These are phyloP conservation scores for Carex pumila DNA, from an alignment of 176 grass and related monocot genomes.

Conservation along the genomic window DNA sequence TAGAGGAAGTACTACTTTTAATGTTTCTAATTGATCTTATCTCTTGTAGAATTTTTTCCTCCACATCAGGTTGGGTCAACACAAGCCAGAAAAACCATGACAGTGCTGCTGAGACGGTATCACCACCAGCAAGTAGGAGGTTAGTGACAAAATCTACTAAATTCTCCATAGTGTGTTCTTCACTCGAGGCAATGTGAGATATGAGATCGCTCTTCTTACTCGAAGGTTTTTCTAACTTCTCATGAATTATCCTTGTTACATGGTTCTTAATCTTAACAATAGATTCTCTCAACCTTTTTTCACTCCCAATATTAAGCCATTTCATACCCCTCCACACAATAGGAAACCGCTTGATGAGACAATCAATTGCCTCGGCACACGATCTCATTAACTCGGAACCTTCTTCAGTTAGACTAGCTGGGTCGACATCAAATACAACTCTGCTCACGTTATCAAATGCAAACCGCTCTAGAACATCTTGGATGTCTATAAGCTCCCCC, in stretches of 20 bases:
- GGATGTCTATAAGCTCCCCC: slow-evolving; percentile 27
- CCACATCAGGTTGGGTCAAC: slow-evolving; percentile 16
- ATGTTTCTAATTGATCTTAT: background rate
- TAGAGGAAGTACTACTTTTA: too few species aligned
- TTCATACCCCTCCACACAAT: slow-evolving; percentile 23
- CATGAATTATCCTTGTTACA: background rate
- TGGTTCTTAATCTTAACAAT: background rate
- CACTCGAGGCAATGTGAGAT: slow-evolving; percentile 17
- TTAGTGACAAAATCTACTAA: slow-evolving; percentile 23
- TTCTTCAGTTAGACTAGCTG: slow-evolving; percentile 28
- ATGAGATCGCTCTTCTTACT: background rate
- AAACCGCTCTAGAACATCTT: slow-evolving; percentile 54
- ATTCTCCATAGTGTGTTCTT: background rate
- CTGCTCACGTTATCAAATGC: slow-evolving; percentile 60
- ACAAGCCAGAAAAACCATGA: slow-evolving; percentile 35
- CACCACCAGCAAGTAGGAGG: slow-evolving; percentile 32
- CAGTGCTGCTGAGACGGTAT: slow-evolving; percentile 26
- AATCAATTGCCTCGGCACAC: slow-evolving; percentile 27
- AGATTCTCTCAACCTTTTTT: slow-evolving; percentile 6
- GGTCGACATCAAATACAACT: slow-evolving; percentile 46
- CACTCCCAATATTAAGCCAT: background rate
- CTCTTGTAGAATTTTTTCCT: slow-evolving; percentile 13
- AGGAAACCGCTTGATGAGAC: slow-evolving; percentile 6
- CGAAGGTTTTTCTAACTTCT: background rate
- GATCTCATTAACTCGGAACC: slow-evolving; percentile 31